A percentile compares a stretch with the other conserved stretches of the same genome.
phyloP scores from a whole-genome alignment of 2,329 filamentous ascomycete genomes.

The Alternaria triticimaculans region DNA sequence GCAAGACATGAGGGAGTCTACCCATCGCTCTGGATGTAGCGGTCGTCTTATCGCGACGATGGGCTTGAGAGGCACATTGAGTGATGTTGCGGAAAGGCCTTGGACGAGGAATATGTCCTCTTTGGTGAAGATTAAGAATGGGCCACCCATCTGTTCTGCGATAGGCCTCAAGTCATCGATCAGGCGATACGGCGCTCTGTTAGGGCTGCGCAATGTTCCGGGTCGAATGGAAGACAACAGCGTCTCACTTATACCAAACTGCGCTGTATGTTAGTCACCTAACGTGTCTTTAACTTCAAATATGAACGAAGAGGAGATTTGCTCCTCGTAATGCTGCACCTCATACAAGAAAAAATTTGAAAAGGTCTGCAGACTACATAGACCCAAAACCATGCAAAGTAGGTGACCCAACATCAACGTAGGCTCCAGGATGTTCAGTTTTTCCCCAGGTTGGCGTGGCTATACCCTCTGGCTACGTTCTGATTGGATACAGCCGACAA shows the following conservation, averaged over 20 bases:
- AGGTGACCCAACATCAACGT: too few relatives aligned
- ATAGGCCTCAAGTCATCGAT: not conserved
- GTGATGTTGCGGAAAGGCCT: conserved; percentile 29
- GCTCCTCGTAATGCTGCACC: not conserved
- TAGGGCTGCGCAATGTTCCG: not conserved
- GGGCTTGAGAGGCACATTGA: not conserved
- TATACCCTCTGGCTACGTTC: not conserved
- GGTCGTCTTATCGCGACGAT: conserved; percentile 50
- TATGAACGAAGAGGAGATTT: not conserved
- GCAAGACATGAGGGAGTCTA: conserved; percentile 17
- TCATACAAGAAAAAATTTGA: not conserved
- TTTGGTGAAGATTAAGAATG: conserved; percentile 53
- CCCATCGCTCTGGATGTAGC: conserved; percentile 17
- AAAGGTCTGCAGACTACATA: not conserved
- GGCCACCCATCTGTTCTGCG: not conserved
- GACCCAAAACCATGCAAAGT: too few relatives aligned
- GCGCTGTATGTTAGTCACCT: not conserved
- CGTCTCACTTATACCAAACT: not conserved
- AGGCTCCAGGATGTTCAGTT: not conserved
- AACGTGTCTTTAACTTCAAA: not conserved
- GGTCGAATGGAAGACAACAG: not conserved
- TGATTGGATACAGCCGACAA: not conserved
- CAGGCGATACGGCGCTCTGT: not conserved
- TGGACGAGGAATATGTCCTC: conserved; percentile 55
- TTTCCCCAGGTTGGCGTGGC: not conserved